These are phyloP conservation scores for Pseudozyma tsukubaensis DNA, from an alignment of 1,284 basidiomycete species.

Conservation along the genomic window DNA sequence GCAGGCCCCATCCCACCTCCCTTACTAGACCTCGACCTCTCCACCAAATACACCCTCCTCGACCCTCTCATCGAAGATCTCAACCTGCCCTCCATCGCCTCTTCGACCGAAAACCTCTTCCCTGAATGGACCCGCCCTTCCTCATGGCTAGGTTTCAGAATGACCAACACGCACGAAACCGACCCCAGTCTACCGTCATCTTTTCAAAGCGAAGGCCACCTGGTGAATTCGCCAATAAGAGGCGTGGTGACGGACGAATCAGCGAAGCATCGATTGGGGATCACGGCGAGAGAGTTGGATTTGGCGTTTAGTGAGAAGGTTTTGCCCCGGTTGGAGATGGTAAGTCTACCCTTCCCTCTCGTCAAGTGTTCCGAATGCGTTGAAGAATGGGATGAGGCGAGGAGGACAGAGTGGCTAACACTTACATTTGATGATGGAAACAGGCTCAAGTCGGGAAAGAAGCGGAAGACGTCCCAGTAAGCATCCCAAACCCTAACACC, in stretches of 20 bases:
- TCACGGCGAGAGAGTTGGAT: not conserved
- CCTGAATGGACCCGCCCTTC: not conserved
- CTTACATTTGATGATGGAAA: not conserved
- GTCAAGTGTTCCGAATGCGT: no score
- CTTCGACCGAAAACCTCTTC: not conserved
- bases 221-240: not conserved
- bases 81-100: no score
- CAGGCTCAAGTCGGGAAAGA: no score
- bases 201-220: not conserved
- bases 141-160: not conserved
- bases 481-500: no score
- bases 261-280: not conserved
- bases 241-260: not conserved
- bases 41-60: no score
- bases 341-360: not conserved
- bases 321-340: not conserved
- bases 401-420: no score
- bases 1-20: no score
- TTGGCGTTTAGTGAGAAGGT: not conserved
- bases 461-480: no score
- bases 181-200: not conserved
- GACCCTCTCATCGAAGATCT: no score
- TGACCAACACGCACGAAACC: not conserved
- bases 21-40: no score
- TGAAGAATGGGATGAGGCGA: no score